Evolutionary conservation across 2,329 filamentous ascomycete species (phyloP).

Genomic region (Colletotrichum chrysophilum): DNA sequence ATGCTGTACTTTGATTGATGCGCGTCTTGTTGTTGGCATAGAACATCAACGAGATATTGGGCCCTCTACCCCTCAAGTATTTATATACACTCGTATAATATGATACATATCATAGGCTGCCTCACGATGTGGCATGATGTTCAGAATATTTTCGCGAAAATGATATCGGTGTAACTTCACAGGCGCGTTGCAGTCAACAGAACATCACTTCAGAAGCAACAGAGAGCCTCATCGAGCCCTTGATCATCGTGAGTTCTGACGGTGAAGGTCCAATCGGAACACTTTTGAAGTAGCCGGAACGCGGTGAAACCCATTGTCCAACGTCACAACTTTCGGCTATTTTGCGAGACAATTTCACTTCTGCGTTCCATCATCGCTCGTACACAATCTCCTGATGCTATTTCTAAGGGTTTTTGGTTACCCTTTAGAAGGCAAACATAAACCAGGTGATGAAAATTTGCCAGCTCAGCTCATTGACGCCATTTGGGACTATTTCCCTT

Average conservation of each 20-base stretch:
- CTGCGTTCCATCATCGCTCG: background rate
- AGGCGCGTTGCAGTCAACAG: background rate
- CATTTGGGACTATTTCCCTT: background rate
- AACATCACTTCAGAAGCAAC: background rate
- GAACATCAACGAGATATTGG: background rate
- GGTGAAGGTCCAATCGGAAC: background rate
- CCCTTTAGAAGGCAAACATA: background rate
- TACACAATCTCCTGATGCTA: background rate
- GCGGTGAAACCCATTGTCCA: background rate
- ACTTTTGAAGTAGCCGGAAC: background rate
- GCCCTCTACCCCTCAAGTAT: background rate
- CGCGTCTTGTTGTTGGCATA: background rate
- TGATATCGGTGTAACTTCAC: background rate
- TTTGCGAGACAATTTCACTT: background rate
- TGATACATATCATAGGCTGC: background rate
- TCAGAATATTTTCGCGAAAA: background rate
- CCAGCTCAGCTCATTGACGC: background rate
- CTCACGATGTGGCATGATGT: background rate
- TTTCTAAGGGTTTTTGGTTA: fast-evolving
- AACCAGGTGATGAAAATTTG: background rate
- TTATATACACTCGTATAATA: background rate
- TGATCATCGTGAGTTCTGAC: background rate
- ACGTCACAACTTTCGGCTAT: background rate
- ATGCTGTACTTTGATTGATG: background rate
- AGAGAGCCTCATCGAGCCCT: background rate